phyloP scores from a whole-genome alignment of 1,284 basidiomycete genomes.

The Bjerkandera adusta region DNA sequence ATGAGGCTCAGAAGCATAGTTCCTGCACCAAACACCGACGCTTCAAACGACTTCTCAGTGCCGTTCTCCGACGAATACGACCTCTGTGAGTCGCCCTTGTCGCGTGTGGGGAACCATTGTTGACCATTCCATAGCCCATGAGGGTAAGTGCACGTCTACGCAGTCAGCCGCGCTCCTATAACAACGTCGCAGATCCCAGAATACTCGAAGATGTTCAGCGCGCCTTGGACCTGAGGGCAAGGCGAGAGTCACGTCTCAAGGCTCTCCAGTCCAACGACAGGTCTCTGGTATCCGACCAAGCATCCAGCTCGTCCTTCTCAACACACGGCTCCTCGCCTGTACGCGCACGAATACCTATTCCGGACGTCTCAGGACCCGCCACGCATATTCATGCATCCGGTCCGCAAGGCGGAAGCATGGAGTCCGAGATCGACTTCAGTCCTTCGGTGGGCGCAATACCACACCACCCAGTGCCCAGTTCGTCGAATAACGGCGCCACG shows the following conservation, averaged over 20 bases:
- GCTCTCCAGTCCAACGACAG: slow-evolving; percentile 31
- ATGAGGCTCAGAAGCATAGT: slow-evolving; percentile 12
- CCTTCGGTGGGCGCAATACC: slow-evolving; percentile 51
- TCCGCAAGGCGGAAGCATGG: slow-evolving; percentile 21
- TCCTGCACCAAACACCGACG: slow-evolving; percentile 14
- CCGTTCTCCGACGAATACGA: slow-evolving; percentile 71
- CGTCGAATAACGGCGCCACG: slow-evolving; percentile 62
- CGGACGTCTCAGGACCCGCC: slow-evolving; percentile 14
- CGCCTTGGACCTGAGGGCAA: slow-evolving; percentile 65
- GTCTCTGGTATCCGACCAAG: slow-evolving; percentile 21
- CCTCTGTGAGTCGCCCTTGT: slow-evolving; percentile 49
- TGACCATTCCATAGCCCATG: slow-evolving; percentile 45
- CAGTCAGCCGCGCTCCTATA: neutral
- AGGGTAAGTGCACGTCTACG: slow-evolving; percentile 45
- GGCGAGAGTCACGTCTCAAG: slow-evolving; percentile 62
- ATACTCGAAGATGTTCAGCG: slow-evolving; percentile 75
- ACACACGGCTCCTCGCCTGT: slow-evolving; percentile 36
- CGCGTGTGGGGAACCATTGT: slow-evolving; percentile 3
- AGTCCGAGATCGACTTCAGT: slow-evolving; percentile 66
- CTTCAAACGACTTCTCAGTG: slow-evolving; percentile 18
- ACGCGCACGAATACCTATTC: slow-evolving; percentile 19
- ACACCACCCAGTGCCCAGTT: slow-evolving; percentile 58
- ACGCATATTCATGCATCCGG: slow-evolving; percentile 16
- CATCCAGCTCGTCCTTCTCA: slow-evolving; percentile 33
- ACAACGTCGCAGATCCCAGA: slow-evolving; percentile 50